phyloP scores from a whole-genome alignment of 495 filamentous ascomycete genomes.

The Aspergillus nanangensis region DNA sequence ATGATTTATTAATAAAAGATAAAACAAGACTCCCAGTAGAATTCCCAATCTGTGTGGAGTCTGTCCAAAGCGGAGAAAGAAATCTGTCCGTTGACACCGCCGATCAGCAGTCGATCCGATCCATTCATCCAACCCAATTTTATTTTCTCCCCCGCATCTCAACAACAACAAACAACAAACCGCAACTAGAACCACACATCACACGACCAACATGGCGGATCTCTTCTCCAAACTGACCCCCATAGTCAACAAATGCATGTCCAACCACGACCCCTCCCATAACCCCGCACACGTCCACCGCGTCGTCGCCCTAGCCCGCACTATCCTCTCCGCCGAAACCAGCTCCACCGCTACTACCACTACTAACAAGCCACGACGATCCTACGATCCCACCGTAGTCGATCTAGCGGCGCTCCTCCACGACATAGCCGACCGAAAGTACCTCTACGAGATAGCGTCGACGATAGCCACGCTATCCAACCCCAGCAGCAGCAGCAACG shows the following conservation, averaged over 20 bases:
- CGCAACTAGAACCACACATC: not conserved
- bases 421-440: conserved; percentile 86
- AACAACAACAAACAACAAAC: conserved; percentile 1
- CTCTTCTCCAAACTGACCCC: conserved; percentile 46
- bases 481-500: too few species aligned
- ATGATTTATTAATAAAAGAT: too few species aligned
- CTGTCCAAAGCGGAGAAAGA: not conserved
- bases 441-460: conserved; percentile 32
- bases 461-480: conserved; percentile 1
- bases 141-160: not conserved
- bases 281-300: conserved; percentile 79
- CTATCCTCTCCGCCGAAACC: conserved; percentile 48
- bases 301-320: conserved; percentile 67
- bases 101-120: not conserved
- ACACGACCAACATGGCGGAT: not conserved
- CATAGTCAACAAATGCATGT: conserved; percentile 71
- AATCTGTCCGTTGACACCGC: not conserved
- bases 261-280: conserved; percentile 77
- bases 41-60: too few species aligned
- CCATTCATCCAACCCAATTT: not conserved
- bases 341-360: too few species aligned
- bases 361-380: too few species aligned
- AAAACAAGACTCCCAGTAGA: too few species aligned
- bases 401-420: conserved; percentile 76
- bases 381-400: conserved; percentile 52